phyloP scores from a whole-genome alignment of 176 grass and related monocot species.

The Stipa capillata region DNA sequence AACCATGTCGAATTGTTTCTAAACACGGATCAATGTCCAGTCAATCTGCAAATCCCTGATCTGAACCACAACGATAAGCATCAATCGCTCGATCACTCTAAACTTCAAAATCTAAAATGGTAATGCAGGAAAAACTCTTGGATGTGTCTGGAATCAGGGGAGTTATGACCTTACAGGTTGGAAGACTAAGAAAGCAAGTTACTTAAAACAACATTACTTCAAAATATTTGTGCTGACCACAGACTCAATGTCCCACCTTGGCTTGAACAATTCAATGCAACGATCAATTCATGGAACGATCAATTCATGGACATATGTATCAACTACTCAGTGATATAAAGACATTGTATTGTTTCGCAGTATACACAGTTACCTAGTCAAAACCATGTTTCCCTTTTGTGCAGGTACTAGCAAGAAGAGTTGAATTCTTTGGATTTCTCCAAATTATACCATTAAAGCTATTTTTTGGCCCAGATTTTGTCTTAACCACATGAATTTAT shows the following conservation, averaged over 20 bases:
- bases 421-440: too few relatives aligned
- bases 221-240: not conserved
- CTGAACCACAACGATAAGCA: not conserved
- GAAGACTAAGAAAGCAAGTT: not conserved
- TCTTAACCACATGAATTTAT: not conserved
- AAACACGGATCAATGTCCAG: not conserved
- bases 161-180: not conserved
- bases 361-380: not conserved
- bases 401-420: too few relatives aligned
- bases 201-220: not conserved
- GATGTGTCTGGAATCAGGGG: not conserved
- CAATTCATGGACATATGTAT: not conserved
- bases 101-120: not conserved
- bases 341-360: not conserved
- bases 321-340: not conserved
- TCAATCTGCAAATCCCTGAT: not conserved
- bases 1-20: not conserved
- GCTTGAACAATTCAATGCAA: not conserved
- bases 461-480: too few relatives aligned
- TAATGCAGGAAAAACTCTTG: not conserved
- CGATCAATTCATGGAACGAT: not conserved
- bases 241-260: not conserved
- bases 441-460: too few relatives aligned
- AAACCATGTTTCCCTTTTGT: too few relatives aligned
- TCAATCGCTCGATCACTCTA: not conserved